Percentiles rank a stretch among this genome's conserved stretches.
These are phyloP conservation scores for Ogataea philodendri DNA, from an alignment of 805 yeast species.

Conservation along the genomic window DNA sequence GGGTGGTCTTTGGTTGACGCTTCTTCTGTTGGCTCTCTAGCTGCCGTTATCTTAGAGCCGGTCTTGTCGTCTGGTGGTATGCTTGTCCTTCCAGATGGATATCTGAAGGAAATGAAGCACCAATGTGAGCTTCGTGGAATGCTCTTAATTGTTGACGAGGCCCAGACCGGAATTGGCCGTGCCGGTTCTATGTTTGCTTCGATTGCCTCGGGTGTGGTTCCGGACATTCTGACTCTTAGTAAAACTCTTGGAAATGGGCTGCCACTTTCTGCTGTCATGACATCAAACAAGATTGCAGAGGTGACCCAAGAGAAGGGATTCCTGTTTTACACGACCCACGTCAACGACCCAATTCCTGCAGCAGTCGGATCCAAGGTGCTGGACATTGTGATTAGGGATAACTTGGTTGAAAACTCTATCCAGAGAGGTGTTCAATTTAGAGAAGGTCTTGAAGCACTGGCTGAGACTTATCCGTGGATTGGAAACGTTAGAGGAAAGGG, in stretches of 20 bases:
- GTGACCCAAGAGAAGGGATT: constrained; percentile 25
- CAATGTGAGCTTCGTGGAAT: constrained; percentile 41
- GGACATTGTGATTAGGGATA: constrained; percentile 30
- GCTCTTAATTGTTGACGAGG: constrained; percentile 53
- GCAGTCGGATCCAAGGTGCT: constrained; percentile 33
- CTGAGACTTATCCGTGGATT: constrained; percentile 29
- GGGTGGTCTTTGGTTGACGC: constrained; percentile 31
- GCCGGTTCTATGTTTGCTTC: constrained; percentile 46
- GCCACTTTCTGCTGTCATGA: constrained; percentile 34
- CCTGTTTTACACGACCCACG: constrained; percentile 31
- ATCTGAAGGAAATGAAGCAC: constrained; percentile 25
- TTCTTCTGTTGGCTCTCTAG: constrained; percentile 39
- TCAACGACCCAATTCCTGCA: constrained; percentile 32
- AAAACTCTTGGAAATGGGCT: constrained; percentile 36
- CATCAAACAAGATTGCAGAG: constrained; percentile 24
- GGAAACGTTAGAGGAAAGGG: constrained; percentile 54
- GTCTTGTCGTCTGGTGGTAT: constrained; percentile 54
- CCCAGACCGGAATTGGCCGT: constrained; percentile 55
- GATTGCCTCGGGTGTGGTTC: constrained; percentile 32
- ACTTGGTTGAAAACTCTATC: constrained; percentile 26
- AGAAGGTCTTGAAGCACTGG: constrained; percentile 23
- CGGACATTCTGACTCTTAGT: constrained; percentile 34
- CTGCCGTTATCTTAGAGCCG: constrained; percentile 51
- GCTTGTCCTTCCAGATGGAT: constrained; percentile 41
- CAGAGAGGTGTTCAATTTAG: constrained; percentile 30